Evolutionary conservation across 2,329 filamentous ascomycete species (phyloP), one percentile per base, ranked within the genome.

Genomic region (Cladosporium colombiae): DNA sequence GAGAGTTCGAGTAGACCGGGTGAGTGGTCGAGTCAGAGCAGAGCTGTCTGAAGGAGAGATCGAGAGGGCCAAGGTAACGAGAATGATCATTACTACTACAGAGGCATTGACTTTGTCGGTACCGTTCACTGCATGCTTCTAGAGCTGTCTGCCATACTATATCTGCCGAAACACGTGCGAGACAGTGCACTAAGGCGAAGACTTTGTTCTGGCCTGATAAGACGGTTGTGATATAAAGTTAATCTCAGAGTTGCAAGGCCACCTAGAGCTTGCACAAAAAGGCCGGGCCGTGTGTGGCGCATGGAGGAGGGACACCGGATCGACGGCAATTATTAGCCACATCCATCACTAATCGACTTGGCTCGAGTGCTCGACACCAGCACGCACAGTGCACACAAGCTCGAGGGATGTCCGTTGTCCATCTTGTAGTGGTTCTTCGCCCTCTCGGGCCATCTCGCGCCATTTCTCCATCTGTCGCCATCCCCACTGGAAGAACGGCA

Each of bases 161-260:
- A 55, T 55, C 52, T 55, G 52, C 52, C 52, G 27, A 29, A 21
- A 18, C 52, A 55, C 52, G 52, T 55, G 52, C n/a, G 18, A 21
- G 3, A 8, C 52, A 18, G 52, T n/a, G 27, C 52, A 33, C 52
- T 33, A 21, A 18, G 8, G 18, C 31, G 52, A 31, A 33, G 52
- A 55, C 6, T 55, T 6, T 14, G 29, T 29, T 29, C 14, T 31
- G 25, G 18, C 18, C 18, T 21, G 52, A 55, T 29, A 53, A 29
- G 5, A 29, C 5, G 27, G 29, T 8, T 21, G 25, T 13, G 33
- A 33, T 21, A 55, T n/a, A 21, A 18, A n/a, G 18, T n/a, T 14
- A 31, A 55, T 55, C 33, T 33, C 49, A 52, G 49, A 52, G 5
- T 16, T 18, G 23, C 13, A 18, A 29, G 23, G 49, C 49, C 18